Conservation (phyloP, 257 asterid genomes). For the Solanum etuberosum region DNA sequence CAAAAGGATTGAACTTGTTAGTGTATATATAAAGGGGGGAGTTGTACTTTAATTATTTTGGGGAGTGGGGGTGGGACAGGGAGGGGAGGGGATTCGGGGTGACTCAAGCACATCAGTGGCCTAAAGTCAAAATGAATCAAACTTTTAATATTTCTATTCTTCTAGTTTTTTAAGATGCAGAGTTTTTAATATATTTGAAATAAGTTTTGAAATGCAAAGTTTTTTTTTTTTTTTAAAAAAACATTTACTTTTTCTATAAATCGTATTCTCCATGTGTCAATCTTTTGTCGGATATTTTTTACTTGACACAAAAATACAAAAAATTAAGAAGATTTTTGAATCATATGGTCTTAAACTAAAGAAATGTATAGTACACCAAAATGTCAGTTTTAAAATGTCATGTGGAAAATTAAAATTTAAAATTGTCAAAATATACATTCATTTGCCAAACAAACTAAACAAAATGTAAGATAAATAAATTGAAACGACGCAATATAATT, state of each 20-base stretch:
- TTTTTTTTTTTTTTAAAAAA: background rate
- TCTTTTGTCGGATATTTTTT: background rate
- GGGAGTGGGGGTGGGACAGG: background rate
- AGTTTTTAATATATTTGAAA: background rate
- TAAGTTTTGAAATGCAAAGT: background rate
- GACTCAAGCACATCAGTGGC: background rate
- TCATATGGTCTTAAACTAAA: background rate
- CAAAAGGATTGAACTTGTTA: background rate
- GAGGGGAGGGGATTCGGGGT: background rate
- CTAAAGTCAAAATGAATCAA: background rate
- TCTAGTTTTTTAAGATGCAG: background rate
- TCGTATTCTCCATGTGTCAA: background rate
- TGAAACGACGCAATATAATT: background rate
- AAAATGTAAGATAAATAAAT: background rate
- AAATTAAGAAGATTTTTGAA: background rate
- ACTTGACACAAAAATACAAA: background rate
- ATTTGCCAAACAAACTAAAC: background rate
- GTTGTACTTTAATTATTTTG: background rate
- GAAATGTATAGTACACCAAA: background rate
- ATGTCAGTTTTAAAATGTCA: background rate
- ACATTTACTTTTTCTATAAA: background rate
- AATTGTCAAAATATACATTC: background rate
- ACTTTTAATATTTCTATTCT: background rate
- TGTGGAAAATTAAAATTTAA: background rate
- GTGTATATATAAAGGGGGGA: background rate